These are phyloP conservation scores for Trametes cingulata DNA, from an alignment of 768 basidiomycete genomes.

Conservation along the genomic window DNA sequence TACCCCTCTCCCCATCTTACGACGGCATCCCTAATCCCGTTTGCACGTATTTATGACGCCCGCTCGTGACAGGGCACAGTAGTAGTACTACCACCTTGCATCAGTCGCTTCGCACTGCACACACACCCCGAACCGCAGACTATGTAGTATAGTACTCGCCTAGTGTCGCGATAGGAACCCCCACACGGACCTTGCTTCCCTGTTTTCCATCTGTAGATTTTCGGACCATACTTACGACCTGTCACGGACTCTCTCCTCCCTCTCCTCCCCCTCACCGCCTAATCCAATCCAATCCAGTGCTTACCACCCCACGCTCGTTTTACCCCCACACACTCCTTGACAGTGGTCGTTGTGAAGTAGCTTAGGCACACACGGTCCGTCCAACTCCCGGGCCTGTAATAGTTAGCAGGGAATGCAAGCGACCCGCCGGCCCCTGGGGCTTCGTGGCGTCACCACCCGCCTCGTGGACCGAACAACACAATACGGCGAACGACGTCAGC, in stretches of 20 bases:
- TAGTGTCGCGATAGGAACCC: neutral
- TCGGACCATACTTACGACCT: conserved; percentile 10
- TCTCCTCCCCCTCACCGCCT: neutral
- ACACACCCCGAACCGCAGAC: neutral
- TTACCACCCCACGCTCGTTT: conserved; percentile 18
- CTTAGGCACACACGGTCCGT: neutral
- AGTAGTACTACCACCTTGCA: neutral
- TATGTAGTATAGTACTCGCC: neutral
- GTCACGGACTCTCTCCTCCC: neutral
- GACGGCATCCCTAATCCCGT: conserved; percentile 6
- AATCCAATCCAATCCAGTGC: conserved; percentile 8
- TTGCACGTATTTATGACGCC: neutral
- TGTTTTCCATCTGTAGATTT: conserved; percentile 3
- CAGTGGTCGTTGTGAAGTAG: neutral
- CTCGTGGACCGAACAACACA: no score
- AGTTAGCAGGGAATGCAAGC: neutral
- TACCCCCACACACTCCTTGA: neutral
- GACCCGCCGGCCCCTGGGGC: no score
- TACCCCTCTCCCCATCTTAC: neutral
- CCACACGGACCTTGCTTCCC: neutral
- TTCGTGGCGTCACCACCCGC: no score
- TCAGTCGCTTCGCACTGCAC: neutral
- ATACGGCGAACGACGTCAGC: no score
- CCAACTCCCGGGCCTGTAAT: neutral
- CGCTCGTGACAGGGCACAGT: neutral